Evolutionary conservation across 2,329 filamentous ascomycete species (phyloP).

Genomic region (Monilinia vaccinii-corymbosi): DNA sequence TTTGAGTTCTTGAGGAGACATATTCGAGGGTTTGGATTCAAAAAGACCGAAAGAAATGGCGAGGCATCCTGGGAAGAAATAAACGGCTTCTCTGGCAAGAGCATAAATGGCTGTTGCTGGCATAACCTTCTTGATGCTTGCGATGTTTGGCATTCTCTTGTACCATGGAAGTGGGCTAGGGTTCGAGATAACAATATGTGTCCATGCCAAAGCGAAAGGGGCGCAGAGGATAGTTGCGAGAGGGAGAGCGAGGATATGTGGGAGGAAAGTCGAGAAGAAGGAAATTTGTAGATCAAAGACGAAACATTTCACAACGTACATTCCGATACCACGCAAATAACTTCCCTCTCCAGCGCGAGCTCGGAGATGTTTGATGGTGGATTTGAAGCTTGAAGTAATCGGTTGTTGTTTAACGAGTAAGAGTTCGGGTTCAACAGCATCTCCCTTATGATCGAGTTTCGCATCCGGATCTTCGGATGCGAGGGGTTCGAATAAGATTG

Average conservation of each 20-base stretch:
- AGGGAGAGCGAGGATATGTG: conserved; percentile 41
- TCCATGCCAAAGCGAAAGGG: conserved; percentile 69
- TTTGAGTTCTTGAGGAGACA: conserved; percentile 24
- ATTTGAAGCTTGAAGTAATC: conserved; percentile 51
- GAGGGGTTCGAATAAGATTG: conserved; percentile 39
- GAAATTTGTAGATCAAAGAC: conserved; percentile 25
- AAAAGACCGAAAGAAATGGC: conserved; percentile 29
- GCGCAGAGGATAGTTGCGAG: conserved; percentile 52
- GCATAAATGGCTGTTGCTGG: conserved; percentile 57
- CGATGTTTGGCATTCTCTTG: conserved; percentile 53
- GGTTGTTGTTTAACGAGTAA: conserved; percentile 43
- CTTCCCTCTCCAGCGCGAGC: conserved; percentile 54
- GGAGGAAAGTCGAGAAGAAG: conserved; percentile 34
- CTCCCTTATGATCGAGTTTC: conserved; percentile 23
- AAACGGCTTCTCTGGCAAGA: conserved; percentile 43
- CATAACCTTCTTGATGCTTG: conserved; percentile 58
- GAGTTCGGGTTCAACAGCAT: conserved; percentile 33
- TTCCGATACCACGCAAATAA: conserved; percentile 58
- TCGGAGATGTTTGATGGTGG: conserved; percentile 51
- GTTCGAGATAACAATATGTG: conserved; percentile 73
- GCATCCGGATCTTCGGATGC: conserved; percentile 28
- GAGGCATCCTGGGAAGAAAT: conserved; percentile 39
- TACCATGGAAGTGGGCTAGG: conserved; percentile 56
- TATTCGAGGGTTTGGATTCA: conserved; percentile 15
- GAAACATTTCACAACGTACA: conserved; percentile 40